These are phyloP conservation scores for Rehmannia glutinosa DNA, from an alignment of 257 asterid genomes.

Conservation along the genomic window DNA sequence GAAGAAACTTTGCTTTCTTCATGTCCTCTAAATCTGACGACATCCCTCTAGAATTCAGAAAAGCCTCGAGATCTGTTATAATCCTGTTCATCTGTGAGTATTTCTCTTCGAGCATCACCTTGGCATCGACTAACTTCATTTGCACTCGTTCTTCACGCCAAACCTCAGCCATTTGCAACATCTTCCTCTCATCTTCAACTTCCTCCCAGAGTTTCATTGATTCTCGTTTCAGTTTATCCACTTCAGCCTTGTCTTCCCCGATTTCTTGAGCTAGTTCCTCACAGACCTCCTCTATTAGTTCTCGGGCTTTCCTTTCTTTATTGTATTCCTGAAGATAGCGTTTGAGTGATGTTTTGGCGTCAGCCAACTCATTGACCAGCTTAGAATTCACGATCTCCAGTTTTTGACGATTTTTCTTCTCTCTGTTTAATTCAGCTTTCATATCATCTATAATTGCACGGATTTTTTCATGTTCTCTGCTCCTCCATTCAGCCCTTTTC, in stretches of 20 bases:
- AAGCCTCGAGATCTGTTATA: conserved; percentile 29
- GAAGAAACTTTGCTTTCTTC: conserved; percentile 39
- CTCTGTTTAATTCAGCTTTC: conserved; percentile 45
- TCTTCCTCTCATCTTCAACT: conserved; percentile 64
- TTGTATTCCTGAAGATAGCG: conserved; percentile 53
- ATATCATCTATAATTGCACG: conserved; percentile 54
- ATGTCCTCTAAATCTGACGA: conserved; percentile 29
- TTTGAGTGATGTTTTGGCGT: conserved; percentile 43
- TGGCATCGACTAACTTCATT: conserved; percentile 65
- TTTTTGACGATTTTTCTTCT: conserved; percentile 54
- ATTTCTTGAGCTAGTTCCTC: conserved; percentile 64
- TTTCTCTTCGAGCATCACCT: conserved; percentile 62
- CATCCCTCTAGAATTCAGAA: conserved; percentile 24
- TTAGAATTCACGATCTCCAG: conserved; percentile 54
- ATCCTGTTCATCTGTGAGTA: conserved; percentile 48
- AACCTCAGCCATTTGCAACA: conserved; percentile 77
- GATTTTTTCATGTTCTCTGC: conserved; percentile 58
- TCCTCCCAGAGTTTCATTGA: conserved; percentile 48
- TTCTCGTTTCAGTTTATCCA: conserved; percentile 48
- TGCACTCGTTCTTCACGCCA: conserved; percentile 80
- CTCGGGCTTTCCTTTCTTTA: conserved; percentile 55
- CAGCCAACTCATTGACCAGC: conserved; percentile 52
- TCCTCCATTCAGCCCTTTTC: conserved; percentile 58
- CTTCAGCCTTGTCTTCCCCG: conserved; percentile 60
- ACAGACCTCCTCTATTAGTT: conserved; percentile 61